phyloP scores from a whole-genome alignment of 345 rosid genomes.

The Laguncularia racemosa region DNA sequence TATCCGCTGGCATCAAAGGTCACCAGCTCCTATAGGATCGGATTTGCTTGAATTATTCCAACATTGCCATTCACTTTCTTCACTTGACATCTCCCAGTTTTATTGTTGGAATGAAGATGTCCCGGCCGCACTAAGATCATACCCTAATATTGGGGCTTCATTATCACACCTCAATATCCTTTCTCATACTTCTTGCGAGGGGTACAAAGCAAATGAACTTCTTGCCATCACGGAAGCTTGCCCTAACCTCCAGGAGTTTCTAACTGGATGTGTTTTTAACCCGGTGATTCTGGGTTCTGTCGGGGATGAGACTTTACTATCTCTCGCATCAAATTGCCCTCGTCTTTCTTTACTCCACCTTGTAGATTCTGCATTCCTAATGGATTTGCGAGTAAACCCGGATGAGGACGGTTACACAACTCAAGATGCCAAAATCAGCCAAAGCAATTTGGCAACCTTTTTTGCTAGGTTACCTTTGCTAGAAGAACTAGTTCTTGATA shows the following conservation, averaged over 20 bases:
- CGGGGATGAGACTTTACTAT: constrained; percentile 25
- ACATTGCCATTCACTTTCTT: constrained; percentile 14
- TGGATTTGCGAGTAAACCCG: constrained; percentile 7
- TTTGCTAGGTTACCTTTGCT: constrained; percentile 25
- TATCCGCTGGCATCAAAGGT: constrained; percentile 34
- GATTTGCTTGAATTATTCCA: constrained; percentile 23
- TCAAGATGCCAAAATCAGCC: constrained; percentile 22
- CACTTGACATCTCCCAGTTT: constrained; percentile 25
- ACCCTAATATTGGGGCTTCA: constrained; percentile 12
- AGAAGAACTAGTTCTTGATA: constrained; percentile 26
- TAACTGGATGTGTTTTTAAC: constrained; percentile 27
- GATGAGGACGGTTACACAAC: constrained; percentile 15
- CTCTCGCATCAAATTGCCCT: constrained; percentile 26
- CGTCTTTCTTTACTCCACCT: constrained; percentile 26
- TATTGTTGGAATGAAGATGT: constrained; percentile 42
- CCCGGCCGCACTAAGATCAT: constrained; percentile 18
- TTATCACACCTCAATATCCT: constrained; percentile 27
- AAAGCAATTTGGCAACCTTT: constrained; percentile 10
- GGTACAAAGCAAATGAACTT: constrained; percentile 32
- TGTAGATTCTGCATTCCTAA: constrained; percentile 18
- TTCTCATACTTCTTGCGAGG: constrained; percentile 21
- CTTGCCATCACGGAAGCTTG: constrained; percentile 23
- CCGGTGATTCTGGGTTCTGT: constrained; percentile 24
- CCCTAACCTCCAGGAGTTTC: constrained; percentile 20
- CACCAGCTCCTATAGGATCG: constrained; percentile 13